Base-by-base conservation (phyloP, 176 grass and related monocot genomes). In the Carex kokanica region DNA sequence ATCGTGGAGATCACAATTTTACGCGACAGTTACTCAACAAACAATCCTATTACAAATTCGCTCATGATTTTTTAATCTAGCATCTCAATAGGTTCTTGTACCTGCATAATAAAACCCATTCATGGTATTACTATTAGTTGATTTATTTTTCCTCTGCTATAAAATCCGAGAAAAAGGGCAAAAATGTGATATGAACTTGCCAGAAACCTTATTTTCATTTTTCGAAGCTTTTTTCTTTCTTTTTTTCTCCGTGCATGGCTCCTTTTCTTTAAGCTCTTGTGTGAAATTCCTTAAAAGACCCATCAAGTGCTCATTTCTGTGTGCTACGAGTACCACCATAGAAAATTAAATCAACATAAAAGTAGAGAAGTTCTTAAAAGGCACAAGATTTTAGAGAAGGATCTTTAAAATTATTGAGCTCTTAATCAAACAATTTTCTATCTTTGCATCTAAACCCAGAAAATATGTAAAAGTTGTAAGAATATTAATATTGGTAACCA, bases 231-330 rank as follows among this genome's bases (percentile, higher is more conserved):
- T 52, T 87, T 82, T 93, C 83, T 92, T 95, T 60, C 89, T 90
- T 91, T 95, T 98, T 87, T 71, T 89, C 78, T 91, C 91, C 0
- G 74, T 93, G 38, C 79, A 71, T 31, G 86, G 88, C 43, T 93
- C 88, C 62, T 98, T 91, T 29, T 82, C 87, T 86, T 98, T 95
- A 82, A 93, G 43, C 41, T 95, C 83, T 83, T 88, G 86, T 79
- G 89, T 89, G 84, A 94, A 91, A 36, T 85, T 59, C 57, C 89
- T 84, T 85, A 98, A n/a, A 29, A 90, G 6, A 51, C 83, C 86
- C 60, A 87, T 84, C 60, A 95, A 80, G 86, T 95, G 93, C 45
- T 90, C 91, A 83, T 98, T 98, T 84, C 96, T 90, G 51, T 92
- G 96, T 2, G 89, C 93, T 98, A 86, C 32, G 86, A 87, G 69